phyloP scores from a whole-genome alignment of 2,329 filamentous ascomycete genomes.

The Neodidymelliopsis sp. region DNA sequence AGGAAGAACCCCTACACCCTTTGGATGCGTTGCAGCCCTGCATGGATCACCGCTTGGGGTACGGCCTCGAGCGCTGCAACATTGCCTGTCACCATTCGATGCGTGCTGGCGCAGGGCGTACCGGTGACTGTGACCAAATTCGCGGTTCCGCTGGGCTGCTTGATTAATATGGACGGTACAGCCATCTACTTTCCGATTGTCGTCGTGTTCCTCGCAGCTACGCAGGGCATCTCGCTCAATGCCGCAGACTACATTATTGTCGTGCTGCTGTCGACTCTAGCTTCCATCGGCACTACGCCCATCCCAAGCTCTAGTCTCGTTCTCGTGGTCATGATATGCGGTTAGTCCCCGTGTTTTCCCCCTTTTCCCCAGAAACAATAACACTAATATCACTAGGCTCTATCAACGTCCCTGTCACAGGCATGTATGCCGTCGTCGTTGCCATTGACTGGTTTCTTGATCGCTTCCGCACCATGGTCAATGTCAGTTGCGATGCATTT shows the following conservation, averaged over 20 bases:
- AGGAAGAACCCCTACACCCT: conserved; percentile 57
- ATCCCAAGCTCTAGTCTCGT: conserved; percentile 63
- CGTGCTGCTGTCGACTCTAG: conserved; percentile 58
- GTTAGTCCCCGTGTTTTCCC: conserved; percentile 19
- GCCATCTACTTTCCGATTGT: conserved; percentile 64
- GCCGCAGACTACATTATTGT: conserved; percentile 60
- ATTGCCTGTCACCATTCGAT: conserved; percentile 58
- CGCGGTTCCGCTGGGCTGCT: conserved; percentile 56
- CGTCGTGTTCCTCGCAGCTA: conserved; percentile 61
- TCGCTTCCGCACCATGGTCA: conserved; percentile 61
- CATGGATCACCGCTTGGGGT: conserved; percentile 64
- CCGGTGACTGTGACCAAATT: conserved; percentile 58
- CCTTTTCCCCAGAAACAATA: neutral
- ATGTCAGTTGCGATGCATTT: conserved; percentile 61
- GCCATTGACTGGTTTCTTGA: conserved; percentile 66
- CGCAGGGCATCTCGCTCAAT: conserved; percentile 56
- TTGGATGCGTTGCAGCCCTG: conserved; percentile 59
- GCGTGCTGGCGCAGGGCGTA: conserved; percentile 50
- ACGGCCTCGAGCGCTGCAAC: conserved; percentile 63
- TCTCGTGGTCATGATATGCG: conserved; percentile 61
- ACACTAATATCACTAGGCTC: conserved; percentile 13
- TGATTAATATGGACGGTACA: conserved; percentile 52
- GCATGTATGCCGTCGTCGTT: conserved; percentile 62
- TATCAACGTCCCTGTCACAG: conserved; percentile 56
- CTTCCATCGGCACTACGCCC: conserved; percentile 62